Evolutionary conservation across 1,284 basidiomycete species (phyloP).

Genomic region (Papiliotrema laurentii): DNA sequence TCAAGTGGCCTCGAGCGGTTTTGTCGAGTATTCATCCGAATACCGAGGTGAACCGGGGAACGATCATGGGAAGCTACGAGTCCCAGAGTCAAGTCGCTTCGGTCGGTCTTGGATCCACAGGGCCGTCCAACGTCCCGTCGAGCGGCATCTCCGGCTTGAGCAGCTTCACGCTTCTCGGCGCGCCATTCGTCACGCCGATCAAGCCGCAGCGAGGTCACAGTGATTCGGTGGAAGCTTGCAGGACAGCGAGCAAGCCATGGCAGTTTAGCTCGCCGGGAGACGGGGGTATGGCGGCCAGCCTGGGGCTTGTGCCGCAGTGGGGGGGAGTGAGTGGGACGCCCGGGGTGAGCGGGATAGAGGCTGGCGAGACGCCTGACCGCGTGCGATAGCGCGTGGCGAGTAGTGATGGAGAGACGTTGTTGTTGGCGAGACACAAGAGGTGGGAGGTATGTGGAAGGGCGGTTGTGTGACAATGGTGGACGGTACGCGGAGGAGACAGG

Average conservation of each 20-base stretch:
- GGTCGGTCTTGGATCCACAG: too few species aligned
- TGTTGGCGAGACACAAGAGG: too few species aligned
- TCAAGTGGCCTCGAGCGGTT: not conserved
- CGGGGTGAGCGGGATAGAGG: conserved; percentile 3
- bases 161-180: not conserved
- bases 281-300: conserved; percentile 2
- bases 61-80: too few species aligned
- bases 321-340: not conserved
- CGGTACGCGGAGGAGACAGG: too few species aligned
- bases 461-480: too few species aligned
- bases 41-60: not conserved
- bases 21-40: not conserved
- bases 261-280: conserved; percentile 2
- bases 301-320: conserved; percentile 3
- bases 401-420: not conserved
- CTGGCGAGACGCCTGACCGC: conserved; percentile 1
- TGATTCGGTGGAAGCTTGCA: not conserved
- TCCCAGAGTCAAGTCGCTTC: too few species aligned
- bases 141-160: not conserved
- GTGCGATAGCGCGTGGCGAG: not conserved
- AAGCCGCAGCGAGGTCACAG: not conserved
- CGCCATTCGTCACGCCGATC: not conserved
- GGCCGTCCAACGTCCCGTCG: too few species aligned
- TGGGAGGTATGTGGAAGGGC: too few species aligned
- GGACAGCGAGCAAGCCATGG: not conserved